phyloP scores from a whole-genome alignment of 441 rosid genomes.

The Kokia cookei region DNA sequence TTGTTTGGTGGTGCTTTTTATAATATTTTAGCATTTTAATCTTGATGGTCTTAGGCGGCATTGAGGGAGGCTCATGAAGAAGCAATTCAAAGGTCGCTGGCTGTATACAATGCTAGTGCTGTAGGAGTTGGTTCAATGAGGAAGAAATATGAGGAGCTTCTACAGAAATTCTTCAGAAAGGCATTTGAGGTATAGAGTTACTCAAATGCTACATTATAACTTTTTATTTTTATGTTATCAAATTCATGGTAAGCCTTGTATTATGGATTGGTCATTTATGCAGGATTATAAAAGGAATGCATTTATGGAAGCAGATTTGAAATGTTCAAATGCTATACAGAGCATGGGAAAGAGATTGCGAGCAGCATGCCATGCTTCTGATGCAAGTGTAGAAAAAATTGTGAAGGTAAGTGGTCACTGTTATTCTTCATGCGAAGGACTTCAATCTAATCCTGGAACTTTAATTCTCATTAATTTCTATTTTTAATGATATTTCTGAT shows the following conservation, averaged over 20 bases:
- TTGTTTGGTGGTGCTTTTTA: constrained; percentile 4
- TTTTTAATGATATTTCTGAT: neutral
- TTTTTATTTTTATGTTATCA: neutral
- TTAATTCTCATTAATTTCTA: neutral
- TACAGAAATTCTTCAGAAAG: constrained; percentile 75
- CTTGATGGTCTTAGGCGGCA: constrained; percentile 45
- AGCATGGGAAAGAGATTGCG: constrained; percentile 92
- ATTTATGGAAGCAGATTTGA: constrained; percentile 88
- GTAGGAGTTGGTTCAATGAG: constrained; percentile 84
- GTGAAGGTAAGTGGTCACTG: constrained; percentile 52
- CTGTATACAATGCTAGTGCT: constrained; percentile 62
- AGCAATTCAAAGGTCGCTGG: constrained; percentile 73
- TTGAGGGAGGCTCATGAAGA: constrained; percentile 91
- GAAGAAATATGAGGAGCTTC: constrained; percentile 83
- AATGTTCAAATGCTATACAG: constrained; percentile 63
- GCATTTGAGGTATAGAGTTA: constrained; percentile 58
- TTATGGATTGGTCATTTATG: constrained; percentile 10
- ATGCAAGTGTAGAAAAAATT: constrained; percentile 70
- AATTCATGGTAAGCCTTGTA: neutral
- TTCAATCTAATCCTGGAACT: neutral
- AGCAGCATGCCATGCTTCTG: constrained; percentile 88
- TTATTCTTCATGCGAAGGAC: neutral
- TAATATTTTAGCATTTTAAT: constrained; percentile 17
- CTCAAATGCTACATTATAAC: neutral
- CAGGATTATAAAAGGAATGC: constrained; percentile 83